phyloP scores from a whole-genome alignment of 1,284 basidiomycete genomes.

The Ganoderma meredithae region DNA sequence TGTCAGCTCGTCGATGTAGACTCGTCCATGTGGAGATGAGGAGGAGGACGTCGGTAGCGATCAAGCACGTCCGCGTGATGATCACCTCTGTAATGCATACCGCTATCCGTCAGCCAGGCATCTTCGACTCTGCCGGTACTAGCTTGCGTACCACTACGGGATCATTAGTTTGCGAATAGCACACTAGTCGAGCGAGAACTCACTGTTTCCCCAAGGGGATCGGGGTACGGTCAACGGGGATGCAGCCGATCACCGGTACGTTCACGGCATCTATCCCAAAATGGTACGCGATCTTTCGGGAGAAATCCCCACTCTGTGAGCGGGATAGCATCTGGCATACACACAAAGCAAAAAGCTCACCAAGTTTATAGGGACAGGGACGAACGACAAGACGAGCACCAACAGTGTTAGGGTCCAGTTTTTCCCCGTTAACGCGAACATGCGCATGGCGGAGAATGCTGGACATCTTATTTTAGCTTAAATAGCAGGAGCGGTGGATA shows the following conservation, averaged over 20 bases:
- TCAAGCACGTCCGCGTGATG: background rate
- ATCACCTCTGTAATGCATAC: background rate
- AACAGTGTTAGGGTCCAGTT: background rate
- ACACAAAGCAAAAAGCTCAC: background rate
- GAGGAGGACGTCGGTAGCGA: background rate
- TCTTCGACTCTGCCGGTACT: too few relatives aligned
- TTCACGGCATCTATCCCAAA: background rate
- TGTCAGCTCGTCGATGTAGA: background rate
- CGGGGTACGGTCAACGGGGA: background rate
- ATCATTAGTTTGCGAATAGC: background rate
- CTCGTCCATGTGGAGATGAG: slow-evolving; percentile 1
- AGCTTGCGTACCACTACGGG: background rate
- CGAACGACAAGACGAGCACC: background rate
- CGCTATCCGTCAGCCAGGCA: background rate
- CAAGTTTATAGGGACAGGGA: background rate
- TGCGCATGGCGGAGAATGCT: slow-evolving; percentile 1
- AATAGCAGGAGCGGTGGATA: background rate
- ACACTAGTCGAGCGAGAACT: background rate
- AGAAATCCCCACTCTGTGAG: background rate
- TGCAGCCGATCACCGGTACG: background rate
- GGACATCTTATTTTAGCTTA: too few relatives aligned
- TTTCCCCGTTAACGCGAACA: slow-evolving; percentile 8
- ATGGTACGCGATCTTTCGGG: background rate
- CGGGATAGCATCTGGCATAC: too few relatives aligned
- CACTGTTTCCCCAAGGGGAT: background rate